A percentile compares a stretch with the other conserved stretches of the same genome.
Evolutionary conservation across 2,329 filamentous ascomycete genomes (phyloP).

Genomic region (Hymenoscyphus occultus): DNA sequence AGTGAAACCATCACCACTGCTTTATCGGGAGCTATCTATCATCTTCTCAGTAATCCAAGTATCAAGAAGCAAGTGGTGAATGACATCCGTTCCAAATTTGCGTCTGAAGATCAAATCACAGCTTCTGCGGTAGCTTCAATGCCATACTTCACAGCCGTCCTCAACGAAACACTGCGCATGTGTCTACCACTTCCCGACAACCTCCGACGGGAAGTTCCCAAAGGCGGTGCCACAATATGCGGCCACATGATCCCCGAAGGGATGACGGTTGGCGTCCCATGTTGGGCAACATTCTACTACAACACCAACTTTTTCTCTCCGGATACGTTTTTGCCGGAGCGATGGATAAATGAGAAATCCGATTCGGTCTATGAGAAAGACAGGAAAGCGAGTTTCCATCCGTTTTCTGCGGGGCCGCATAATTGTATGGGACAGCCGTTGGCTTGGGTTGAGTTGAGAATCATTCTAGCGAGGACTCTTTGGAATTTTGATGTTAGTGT

Average conservation of each 20-base stretch:
- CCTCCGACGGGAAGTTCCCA: constrained; percentile 21
- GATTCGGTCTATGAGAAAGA: constrained; percentile 32
- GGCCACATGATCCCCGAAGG: constrained; percentile 11
- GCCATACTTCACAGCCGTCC: constrained; percentile 41
- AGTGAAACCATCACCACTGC: constrained; percentile 26
- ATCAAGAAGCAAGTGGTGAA: constrained; percentile 34
- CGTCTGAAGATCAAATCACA: constrained; percentile 40
- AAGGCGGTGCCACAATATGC: constrained; percentile 22
- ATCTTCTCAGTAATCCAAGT: constrained; percentile 35
- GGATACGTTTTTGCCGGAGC: constrained; percentile 14
- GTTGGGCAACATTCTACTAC: constrained; percentile 6
- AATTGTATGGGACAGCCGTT: constrained; percentile 32
- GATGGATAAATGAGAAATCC: constrained; percentile 21
- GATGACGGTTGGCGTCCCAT: constrained; percentile 7
- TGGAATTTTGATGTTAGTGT: constrained; percentile 11
- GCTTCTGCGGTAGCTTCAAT: constrained; percentile 34
- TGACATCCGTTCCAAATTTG: constrained; percentile 43
- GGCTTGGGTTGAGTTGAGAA: constrained; percentile 9
- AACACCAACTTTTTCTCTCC: neutral
- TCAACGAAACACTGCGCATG: constrained; percentile 44
- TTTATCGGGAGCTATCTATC: constrained; percentile 17
- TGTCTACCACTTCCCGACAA: constrained; percentile 35
- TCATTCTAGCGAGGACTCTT: constrained; percentile 6
- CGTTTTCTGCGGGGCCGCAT: constrained; percentile 32
- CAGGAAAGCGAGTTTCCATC: constrained; percentile 32